These are phyloP conservation scores for Eimeria nieschulzi DNA, from an alignment of 169 alveolate genomes.

Conservation along the genomic window DNA sequence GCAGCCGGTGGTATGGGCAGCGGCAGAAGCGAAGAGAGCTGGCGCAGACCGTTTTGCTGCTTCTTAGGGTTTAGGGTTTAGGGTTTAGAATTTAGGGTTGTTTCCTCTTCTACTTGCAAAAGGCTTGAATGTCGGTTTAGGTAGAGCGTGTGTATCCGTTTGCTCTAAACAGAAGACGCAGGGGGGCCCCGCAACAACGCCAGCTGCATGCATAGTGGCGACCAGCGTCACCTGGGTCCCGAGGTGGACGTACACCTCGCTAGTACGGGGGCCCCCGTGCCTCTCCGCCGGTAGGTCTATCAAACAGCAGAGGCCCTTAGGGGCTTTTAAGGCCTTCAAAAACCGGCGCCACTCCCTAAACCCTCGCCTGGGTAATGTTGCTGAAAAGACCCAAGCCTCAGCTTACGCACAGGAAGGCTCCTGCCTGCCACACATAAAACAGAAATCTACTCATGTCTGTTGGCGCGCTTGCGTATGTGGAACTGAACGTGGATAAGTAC, in stretches of 20 bases:
- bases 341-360: conserved; percentile 1
- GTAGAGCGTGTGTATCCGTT: neutral
- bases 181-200: neutral
- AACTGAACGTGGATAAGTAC: no score
- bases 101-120: neutral
- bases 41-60: neutral
- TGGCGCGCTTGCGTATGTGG: no score
- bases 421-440: no score
- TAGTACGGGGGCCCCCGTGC: neutral
- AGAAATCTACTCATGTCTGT: no score
- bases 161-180: neutral
- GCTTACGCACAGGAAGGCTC: no score
- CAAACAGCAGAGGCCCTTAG: neutral
- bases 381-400: no score
- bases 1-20: neutral
- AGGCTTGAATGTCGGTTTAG: neutral
- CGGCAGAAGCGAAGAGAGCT: neutral
- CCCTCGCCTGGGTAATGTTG: neutral
- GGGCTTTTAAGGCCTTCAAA: neutral
- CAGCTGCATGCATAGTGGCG: neutral
- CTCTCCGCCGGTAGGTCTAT: conserved; percentile 2
- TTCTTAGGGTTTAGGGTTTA: neutral
- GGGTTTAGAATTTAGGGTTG: neutral
- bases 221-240: neutral
- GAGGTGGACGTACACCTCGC: conserved; percentile 38